Evolutionary conservation across 208 protist genomes (phyloP).

Genomic region (Leishmania major): DNA sequence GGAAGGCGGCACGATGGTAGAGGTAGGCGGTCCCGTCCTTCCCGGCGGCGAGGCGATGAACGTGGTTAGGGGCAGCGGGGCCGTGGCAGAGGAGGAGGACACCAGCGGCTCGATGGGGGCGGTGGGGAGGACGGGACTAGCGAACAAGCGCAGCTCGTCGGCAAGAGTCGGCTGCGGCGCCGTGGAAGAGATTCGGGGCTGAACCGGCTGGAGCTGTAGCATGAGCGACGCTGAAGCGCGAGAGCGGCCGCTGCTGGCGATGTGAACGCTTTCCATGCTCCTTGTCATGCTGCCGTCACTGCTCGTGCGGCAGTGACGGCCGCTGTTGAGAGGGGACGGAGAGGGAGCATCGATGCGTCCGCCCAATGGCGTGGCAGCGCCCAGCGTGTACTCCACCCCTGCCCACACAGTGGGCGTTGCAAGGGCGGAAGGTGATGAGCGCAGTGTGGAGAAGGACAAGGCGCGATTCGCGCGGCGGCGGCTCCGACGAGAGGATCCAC

Average conservation of each 20-base stretch:
- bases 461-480: slow-evolving; percentile 7
- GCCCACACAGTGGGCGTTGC: not conserved
- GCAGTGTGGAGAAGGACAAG: slow-evolving; percentile 20
- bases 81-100: not conserved
- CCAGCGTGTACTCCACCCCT: not conserved
- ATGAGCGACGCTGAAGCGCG: not conserved
- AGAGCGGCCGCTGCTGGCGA: not conserved
- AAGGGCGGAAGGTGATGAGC: slow-evolving; percentile 15
- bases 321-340: slow-evolving; percentile 8
- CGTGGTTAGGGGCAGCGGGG: not conserved
- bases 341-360: not conserved
- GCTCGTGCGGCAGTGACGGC: slow-evolving; percentile 4
- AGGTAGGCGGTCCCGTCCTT: not conserved
- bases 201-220: not conserved
- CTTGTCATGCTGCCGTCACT: not conserved
- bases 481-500: slow-evolving; percentile 4
- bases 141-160: slow-evolving; percentile 28
- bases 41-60: slow-evolving; percentile 24
- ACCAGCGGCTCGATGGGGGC: not conserved
- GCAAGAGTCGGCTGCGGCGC: slow-evolving; percentile 15
- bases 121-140: slow-evolving; percentile 11
- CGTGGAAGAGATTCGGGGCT: not conserved
- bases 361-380: not conserved
- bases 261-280: not conserved
- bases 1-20: not conserved